phyloP scores from a whole-genome alignment of 306 rosid species.

The Hippophae gyantsensis region DNA sequence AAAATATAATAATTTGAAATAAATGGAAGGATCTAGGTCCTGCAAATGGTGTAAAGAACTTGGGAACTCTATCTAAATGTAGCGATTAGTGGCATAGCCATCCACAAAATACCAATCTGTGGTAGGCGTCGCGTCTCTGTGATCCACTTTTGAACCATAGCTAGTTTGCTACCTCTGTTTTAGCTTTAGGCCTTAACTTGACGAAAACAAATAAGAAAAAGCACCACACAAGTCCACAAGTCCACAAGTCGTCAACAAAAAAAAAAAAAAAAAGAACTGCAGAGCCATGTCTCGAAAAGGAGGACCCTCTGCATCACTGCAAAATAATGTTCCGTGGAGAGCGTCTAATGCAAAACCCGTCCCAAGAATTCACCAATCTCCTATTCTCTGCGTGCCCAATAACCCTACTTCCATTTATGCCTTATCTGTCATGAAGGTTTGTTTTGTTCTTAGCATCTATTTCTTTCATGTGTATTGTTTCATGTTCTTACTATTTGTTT shows the following conservation, averaged over 20 bases:
- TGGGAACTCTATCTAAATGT: too few relatives aligned
- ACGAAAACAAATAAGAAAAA: too few relatives aligned
- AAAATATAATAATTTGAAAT: too few relatives aligned
- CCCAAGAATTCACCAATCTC: slow-evolving; percentile 80
- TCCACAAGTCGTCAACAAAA: neutral
- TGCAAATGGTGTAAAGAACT: too few relatives aligned
- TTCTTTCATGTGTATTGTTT: neutral
- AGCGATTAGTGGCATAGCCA: too few relatives aligned
- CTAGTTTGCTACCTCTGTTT: too few relatives aligned
- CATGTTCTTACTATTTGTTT: neutral
- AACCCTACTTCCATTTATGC: slow-evolving; percentile 56
- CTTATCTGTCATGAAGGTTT: slow-evolving; percentile 64
- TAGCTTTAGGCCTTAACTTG: too few relatives aligned
- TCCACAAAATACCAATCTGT: too few relatives aligned
- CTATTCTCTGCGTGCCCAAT: slow-evolving; percentile 55
- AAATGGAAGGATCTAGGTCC: too few relatives aligned
- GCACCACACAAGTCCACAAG: neutral
- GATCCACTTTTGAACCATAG: too few relatives aligned
- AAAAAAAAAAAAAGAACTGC: neutral
- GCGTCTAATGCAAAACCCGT: slow-evolving; percentile 41
- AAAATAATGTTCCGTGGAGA: slow-evolving; percentile 85
- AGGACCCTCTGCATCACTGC: slow-evolving; percentile 35
- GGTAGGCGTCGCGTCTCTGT: too few relatives aligned
- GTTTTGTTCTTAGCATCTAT: neutral
- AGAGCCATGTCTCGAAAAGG: slow-evolving; percentile 54